Evolutionary conservation across 257 asterid species (phyloP).

Genomic region (Gentiana dahurica): DNA sequence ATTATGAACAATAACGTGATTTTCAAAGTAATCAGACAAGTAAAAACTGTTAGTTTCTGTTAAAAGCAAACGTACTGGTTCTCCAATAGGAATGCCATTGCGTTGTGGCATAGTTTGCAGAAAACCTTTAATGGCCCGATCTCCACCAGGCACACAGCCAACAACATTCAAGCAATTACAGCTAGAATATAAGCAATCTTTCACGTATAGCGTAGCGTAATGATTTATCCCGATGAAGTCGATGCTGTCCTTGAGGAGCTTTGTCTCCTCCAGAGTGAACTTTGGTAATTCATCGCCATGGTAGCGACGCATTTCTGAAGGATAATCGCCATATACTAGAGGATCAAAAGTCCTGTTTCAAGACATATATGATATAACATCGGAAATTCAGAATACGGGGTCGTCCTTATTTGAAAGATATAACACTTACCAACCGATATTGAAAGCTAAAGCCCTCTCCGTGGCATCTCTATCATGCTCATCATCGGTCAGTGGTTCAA

Average conservation of each 20-base stretch:
- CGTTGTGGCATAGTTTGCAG: slow-evolving; percentile 25
- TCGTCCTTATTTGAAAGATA: no score
- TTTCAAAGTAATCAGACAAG: no score
- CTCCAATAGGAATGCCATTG: slow-evolving; percentile 70
- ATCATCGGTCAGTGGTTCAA: slow-evolving; percentile 31
- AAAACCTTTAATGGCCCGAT: slow-evolving; percentile 55
- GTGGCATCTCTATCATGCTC: slow-evolving; percentile 44
- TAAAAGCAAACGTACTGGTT: slow-evolving; percentile 28
- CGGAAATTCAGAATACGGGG: neutral
- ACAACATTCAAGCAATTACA: slow-evolving; percentile 32
- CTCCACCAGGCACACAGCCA: slow-evolving; percentile 32
- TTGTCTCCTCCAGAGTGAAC: slow-evolving; percentile 46
- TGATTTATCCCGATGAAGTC: slow-evolving; percentile 83
- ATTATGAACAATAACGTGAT: no score
- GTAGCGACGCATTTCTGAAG: slow-evolving; percentile 51
- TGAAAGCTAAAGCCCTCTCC: slow-evolving; percentile 26
- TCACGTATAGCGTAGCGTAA: slow-evolving; percentile 49
- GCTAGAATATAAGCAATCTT: slow-evolving; percentile 46
- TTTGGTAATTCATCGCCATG: slow-evolving; percentile 39
- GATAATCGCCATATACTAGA: slow-evolving; percentile 63
- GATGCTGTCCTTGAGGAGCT: slow-evolving; percentile 38
- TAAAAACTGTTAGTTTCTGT: no score
- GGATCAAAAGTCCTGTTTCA: slow-evolving; percentile 57
- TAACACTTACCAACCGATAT: no score
- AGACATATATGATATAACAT: neutral